Base-by-base conservation (phyloP, 352 stramenopile species). In the Pythium sp. region DNA sequence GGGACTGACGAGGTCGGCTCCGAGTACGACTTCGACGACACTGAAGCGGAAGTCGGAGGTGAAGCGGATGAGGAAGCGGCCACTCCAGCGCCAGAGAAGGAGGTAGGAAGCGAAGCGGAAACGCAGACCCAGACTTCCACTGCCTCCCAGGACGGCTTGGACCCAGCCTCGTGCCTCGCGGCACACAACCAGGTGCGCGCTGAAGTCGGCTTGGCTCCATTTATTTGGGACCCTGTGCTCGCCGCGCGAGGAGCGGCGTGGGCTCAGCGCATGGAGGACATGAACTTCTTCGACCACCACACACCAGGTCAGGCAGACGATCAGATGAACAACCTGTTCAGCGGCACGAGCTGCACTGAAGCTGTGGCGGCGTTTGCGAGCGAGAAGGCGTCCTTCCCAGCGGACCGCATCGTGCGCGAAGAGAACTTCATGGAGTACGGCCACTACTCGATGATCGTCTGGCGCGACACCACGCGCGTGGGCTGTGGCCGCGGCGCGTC, bases 271-370 rank as follows among this genome's bases (percentile, higher is more conserved):
- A 70, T 70, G 64, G 56, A 65, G 7, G 64, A 70, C 43, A 30
- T 59, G 5, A 59, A 59, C 56, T 70, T 70, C 57, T 70, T 70
- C 30, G 64, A 57, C 43, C 64, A 70, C 56, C 26, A 57, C 57
- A 70, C 64, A 3, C 64, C 64, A 0, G 64, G 43, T 2, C 34
- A 70, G 30, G 53, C 38, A 4, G 64, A 70, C 56, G 14, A 9
- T 32, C 64, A 70, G 64, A 70, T 70, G 64, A 70, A 70, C 56
- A 70, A 70, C 64, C 56, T 70, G 64, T 70, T 65, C 56, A 70
- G 64, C 18, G 64, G 64, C 12, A 70, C 64, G 28, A 32, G 58
- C 41, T 70, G 64, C 14, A 34, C 65, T 8, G 56, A 20, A 5
- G 64, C 64, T 0, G 64, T 65, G 15, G 57, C 30, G 5, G 56